Evolutionary conservation across 2,329 filamentous ascomycete genomes (phyloP).

Genomic region (Neopestalotiopsis sp.): DNA sequence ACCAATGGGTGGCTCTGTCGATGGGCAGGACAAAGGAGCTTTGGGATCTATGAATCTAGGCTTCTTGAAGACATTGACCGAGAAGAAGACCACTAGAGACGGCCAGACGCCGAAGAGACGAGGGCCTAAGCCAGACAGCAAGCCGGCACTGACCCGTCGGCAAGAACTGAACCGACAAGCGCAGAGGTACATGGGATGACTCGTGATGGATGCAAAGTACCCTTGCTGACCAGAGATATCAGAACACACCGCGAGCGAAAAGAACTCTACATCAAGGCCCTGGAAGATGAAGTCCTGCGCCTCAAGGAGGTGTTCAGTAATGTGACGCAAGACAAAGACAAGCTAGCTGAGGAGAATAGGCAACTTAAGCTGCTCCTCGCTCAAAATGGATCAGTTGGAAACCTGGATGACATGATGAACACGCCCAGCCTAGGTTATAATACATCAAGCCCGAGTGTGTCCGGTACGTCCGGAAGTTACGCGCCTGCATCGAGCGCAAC

Average conservation of each 20-base stretch:
- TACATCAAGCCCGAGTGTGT: slow-evolving; percentile 61
- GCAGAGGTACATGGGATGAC: slow-evolving; percentile 68
- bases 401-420: slow-evolving; percentile 50
- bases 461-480: slow-evolving; percentile 60
- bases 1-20: slow-evolving; percentile 17
- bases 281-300: slow-evolving; percentile 89
- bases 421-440: slow-evolving; percentile 52
- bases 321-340: slow-evolving; percentile 76
- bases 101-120: slow-evolving; percentile 86
- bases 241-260: slow-evolving; percentile 97
- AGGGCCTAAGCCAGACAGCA: slow-evolving; percentile 95
- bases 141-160: slow-evolving; percentile 87
- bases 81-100: slow-evolving; percentile 84
- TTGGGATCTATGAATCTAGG: slow-evolving; percentile 57
- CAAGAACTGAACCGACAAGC: slow-evolving; percentile 96
- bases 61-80: slow-evolving; percentile 71
- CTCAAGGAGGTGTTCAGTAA: slow-evolving; percentile 85
- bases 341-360: slow-evolving; percentile 78
- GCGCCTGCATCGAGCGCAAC: slow-evolving; percentile 49
- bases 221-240: slow-evolving; percentile 14
- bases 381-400: slow-evolving; percentile 55
- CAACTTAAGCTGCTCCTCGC: slow-evolving; percentile 66
- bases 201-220: neutral
- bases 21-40: slow-evolving; percentile 37
- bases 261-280: slow-evolving; percentile 91